Evolutionary conservation across 768 basidiomycete genomes (phyloP).

Genomic region (Mycena kentingensis): DNA sequence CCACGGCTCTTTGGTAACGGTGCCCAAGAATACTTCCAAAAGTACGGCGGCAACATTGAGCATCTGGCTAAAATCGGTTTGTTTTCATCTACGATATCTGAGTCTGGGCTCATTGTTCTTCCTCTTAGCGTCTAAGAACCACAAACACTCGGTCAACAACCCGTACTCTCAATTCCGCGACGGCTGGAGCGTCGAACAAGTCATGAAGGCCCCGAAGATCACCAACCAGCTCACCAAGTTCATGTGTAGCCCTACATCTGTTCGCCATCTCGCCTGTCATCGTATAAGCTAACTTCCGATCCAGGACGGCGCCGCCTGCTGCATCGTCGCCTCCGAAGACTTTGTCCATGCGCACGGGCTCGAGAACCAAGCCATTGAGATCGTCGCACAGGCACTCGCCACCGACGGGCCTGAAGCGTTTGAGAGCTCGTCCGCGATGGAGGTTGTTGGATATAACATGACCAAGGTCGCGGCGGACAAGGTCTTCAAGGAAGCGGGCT

Average conservation of each 20-base stretch:
- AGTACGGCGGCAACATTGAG: slow-evolving; percentile 66
- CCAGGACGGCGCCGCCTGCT: slow-evolving; percentile 76
- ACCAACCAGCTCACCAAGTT: slow-evolving; percentile 75
- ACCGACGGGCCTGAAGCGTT: slow-evolving; percentile 71
- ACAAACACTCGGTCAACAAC: slow-evolving; percentile 78
- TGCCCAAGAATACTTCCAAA: slow-evolving; percentile 74
- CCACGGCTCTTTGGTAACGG: slow-evolving; percentile 78
- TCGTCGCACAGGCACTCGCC: slow-evolving; percentile 62
- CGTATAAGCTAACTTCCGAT: background rate
- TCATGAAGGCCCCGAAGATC: slow-evolving; percentile 67
- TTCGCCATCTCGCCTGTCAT: slow-evolving; percentile 26
- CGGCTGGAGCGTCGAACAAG: slow-evolving; percentile 74
- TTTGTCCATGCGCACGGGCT: slow-evolving; percentile 73
- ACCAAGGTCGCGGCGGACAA: slow-evolving; percentile 66
- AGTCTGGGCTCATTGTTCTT: background rate
- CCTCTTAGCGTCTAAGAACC: slow-evolving; percentile 80
- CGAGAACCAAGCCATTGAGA: slow-evolving; percentile 87
- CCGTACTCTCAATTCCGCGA: slow-evolving; percentile 86
- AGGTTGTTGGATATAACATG: slow-evolving; percentile 82
- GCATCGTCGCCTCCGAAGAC: slow-evolving; percentile 75
- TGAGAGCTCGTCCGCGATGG: slow-evolving; percentile 71
- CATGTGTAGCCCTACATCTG: slow-evolving; percentile 88
- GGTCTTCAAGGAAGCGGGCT: slow-evolving; percentile 72
- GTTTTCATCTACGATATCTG: background rate
- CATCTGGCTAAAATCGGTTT: slow-evolving; percentile 78